These are phyloP conservation scores for Eucalyptus sp. DNA, from an alignment of 345 rosid genomes.

Conservation along the genomic window DNA sequence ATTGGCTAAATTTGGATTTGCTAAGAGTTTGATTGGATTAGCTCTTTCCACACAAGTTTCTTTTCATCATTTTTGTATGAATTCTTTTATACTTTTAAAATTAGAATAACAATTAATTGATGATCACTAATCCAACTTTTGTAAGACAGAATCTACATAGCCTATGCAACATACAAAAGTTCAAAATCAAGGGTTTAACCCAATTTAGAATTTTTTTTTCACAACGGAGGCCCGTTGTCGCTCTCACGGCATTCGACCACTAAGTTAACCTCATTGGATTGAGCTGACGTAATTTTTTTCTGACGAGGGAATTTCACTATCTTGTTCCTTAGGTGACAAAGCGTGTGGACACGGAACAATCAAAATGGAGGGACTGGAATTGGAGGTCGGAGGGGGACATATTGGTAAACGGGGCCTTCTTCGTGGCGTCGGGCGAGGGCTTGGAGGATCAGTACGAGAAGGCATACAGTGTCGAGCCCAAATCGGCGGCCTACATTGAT, in stretches of 20 bases:
- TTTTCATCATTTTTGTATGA: not conserved
- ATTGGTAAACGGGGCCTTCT: constrained; percentile 88
- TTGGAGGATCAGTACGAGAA: constrained; percentile 74
- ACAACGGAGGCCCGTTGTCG: not conserved
- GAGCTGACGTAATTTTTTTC: not conserved
- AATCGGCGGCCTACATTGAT: constrained; percentile 59
- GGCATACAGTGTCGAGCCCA: constrained; percentile 88
- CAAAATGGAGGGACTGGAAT: constrained; percentile 76
- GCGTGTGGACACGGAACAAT: constrained; percentile 68
- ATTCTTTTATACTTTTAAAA: not conserved
- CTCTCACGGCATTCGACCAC: not conserved
- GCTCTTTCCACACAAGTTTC: not conserved
- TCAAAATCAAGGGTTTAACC: not conserved
- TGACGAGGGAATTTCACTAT: not conserved
- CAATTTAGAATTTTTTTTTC: not conserved
- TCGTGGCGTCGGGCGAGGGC: constrained; percentile 70
- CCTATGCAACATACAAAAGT: not conserved
- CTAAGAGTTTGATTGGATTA: not conserved
- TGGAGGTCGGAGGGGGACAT: constrained; percentile 95
- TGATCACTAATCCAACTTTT: not conserved
- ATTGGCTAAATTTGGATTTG: not conserved
- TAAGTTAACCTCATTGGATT: not conserved
- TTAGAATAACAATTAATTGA: not conserved
- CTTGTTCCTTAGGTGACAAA: constrained; percentile 60
- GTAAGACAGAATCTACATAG: not conserved